Evolutionary conservation across 1,284 basidiomycete species (phyloP).

Genomic region (Cryptococcus depauperatus): DNA sequence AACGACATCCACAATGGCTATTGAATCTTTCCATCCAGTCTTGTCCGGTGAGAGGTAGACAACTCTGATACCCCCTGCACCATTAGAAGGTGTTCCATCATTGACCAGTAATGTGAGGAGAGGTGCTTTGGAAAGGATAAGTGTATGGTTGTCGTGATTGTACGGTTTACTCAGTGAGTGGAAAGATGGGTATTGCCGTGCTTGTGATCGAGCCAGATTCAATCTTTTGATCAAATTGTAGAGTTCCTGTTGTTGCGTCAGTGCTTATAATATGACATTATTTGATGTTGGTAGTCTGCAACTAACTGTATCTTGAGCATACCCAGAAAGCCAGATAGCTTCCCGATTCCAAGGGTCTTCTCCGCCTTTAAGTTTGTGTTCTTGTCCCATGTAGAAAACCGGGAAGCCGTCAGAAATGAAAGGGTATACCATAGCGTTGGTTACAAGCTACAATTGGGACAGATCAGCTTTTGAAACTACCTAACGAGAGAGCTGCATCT

Average conservation of each 20-base stretch:
- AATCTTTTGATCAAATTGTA: conserved; percentile 53
- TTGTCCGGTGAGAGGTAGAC: conserved; percentile 19
- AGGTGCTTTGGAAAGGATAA: conserved; percentile 58
- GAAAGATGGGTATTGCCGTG: conserved; percentile 48
- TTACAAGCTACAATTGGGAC: conserved; percentile 40
- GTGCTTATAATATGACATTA: neutral
- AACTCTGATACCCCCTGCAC: neutral
- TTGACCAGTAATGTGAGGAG: conserved; percentile 61
- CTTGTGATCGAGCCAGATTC: conserved; percentile 56
- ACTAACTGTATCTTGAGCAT: conserved; percentile 37
- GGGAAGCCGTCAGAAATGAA: conserved; percentile 52
- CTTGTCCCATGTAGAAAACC: conserved; percentile 54
- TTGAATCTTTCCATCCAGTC: conserved; percentile 48
- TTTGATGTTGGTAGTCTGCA: too few relatives aligned
- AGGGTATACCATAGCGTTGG: conserved; percentile 47
- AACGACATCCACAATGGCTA: conserved; percentile 57
- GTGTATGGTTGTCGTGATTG: conserved; percentile 45
- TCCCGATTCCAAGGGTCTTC: conserved; percentile 45
- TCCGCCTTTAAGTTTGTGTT: conserved; percentile 48
- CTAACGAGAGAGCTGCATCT: conserved; percentile 10
- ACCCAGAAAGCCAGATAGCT: conserved; percentile 47
- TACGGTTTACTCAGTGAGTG: conserved; percentile 51
- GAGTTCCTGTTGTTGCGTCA: neutral
- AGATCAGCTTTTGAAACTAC: too few relatives aligned
- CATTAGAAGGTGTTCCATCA: conserved; percentile 47